phyloP scores from a whole-genome alignment of 768 basidiomycete species.

The Lyophyllum decastes region DNA sequence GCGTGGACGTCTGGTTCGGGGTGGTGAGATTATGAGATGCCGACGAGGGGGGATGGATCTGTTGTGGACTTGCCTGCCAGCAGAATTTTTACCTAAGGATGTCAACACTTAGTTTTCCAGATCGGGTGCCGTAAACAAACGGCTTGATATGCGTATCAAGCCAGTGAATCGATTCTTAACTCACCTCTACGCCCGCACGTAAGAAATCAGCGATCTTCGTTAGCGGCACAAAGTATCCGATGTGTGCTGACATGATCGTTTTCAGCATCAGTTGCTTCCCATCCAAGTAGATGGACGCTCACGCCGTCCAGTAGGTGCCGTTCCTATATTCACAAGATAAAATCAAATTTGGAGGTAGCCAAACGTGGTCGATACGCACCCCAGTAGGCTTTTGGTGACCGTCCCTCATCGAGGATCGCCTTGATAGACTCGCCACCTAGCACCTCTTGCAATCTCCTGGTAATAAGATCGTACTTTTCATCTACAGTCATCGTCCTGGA shows the following conservation, averaged over 20 bases:
- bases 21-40: neutral
- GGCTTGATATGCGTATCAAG: no score
- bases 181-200: constrained; percentile 84
- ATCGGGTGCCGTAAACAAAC: no score
- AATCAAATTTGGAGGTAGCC: constrained; percentile 3
- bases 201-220: constrained; percentile 97
- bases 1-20: constrained; percentile 81
- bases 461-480: constrained; percentile 79
- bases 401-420: constrained; percentile 73
- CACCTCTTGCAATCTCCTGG: constrained; percentile 82
- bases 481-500: constrained; percentile 33
- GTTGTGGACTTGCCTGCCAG: constrained; percentile 60
- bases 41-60: neutral
- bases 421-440: constrained; percentile 86
- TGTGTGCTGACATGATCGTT: constrained; percentile 65
- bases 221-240: constrained; percentile 95
- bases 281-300: no score
- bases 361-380: constrained; percentile 49
- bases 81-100: constrained; percentile 67
- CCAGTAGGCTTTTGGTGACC: constrained; percentile 88
- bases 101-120: neutral
- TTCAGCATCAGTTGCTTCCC: no score
- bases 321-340: constrained; percentile 52
- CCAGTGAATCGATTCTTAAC: constrained; percentile 17
- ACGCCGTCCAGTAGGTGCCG: constrained; percentile 95